Evolutionary conservation across 2,329 filamentous ascomycete species (phyloP).

Genomic region (Colletotrichum plurivorum): DNA sequence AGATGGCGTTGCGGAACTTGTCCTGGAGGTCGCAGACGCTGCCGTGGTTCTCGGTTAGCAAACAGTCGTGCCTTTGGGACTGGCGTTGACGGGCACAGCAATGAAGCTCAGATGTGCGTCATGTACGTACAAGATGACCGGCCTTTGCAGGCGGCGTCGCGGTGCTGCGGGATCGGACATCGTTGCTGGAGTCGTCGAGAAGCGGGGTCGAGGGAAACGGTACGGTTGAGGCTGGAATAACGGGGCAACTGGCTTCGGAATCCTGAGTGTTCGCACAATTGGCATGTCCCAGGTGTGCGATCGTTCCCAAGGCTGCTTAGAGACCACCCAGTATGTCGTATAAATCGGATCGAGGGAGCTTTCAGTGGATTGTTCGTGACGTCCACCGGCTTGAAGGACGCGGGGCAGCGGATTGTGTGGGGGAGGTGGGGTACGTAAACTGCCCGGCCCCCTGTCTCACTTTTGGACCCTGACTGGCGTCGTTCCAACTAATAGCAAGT

Average conservation of each 20-base stretch:
- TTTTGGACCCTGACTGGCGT: neutral
- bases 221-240: neutral
- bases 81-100: neutral
- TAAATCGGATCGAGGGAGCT: conserved; percentile 3
- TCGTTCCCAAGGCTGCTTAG: neutral
- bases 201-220: conserved; percentile 18
- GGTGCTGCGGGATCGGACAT: conserved; percentile 34
- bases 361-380: conserved; percentile 10
- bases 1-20: conserved; percentile 87
- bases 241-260: neutral
- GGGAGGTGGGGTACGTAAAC: conserved; percentile 7
- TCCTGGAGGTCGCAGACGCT: conserved; percentile 97
- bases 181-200: conserved; percentile 18
- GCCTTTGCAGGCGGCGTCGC: conserved; percentile 38
- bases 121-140: conserved; percentile 39
- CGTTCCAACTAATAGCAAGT: neutral
- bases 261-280: neutral
- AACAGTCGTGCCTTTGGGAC: neutral
- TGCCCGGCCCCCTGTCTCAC: conserved; percentile 5
- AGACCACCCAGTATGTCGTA: neutral
- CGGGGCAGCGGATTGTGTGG: conserved; percentile 26
- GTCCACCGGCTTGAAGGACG: conserved; percentile 5
- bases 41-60: neutral
- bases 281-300: conserved; percentile 11
- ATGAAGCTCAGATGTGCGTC: neutral